phyloP scores from a whole-genome alignment of 768 basidiomycete genomes.

The Lyophyllum shimeji region DNA sequence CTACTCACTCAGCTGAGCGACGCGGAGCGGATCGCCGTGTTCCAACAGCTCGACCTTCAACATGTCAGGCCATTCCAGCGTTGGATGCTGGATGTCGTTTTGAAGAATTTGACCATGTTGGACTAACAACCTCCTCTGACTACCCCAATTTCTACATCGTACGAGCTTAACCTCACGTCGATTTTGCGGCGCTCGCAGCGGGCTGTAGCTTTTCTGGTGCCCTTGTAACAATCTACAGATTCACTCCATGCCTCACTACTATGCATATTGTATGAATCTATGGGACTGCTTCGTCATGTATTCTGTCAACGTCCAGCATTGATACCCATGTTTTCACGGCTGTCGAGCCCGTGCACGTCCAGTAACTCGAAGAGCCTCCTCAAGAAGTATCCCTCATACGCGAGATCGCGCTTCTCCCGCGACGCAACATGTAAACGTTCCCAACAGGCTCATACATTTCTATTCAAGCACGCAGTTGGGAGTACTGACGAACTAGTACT shows the following conservation, averaged over 20 bases:
- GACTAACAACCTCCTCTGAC: neutral
- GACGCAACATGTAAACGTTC: neutral
- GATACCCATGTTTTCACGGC: too few relatives aligned
- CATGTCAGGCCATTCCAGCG: slow-evolving; percentile 12
- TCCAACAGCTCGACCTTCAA: neutral
- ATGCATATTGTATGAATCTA: too few relatives aligned
- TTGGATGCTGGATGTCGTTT: slow-evolving; percentile 11
- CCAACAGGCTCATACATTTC: slow-evolving; percentile 9
- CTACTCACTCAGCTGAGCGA: slow-evolving; percentile 12
- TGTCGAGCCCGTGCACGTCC: too few relatives aligned
- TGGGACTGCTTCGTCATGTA: too few relatives aligned
- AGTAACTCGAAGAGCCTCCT: too few relatives aligned
- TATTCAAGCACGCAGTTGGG: slow-evolving; percentile 16
- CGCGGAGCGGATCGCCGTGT: slow-evolving; percentile 1
- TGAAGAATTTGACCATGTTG: neutral
- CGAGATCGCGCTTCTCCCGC: neutral
- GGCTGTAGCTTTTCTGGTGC: too few relatives aligned
- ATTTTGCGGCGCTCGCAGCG: too few relatives aligned
- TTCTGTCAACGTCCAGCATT: too few relatives aligned
- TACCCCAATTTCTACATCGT: neutral
- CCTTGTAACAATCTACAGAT: too few relatives aligned
- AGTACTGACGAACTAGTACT: slow-evolving; percentile 15
- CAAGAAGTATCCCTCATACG: too few relatives aligned
- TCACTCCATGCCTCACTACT: too few relatives aligned
- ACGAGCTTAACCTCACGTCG: neutral